These are phyloP conservation scores for Polygonum aviculare DNA, from an alignment of 148 eudicot genomes.

Conservation along the genomic window DNA sequence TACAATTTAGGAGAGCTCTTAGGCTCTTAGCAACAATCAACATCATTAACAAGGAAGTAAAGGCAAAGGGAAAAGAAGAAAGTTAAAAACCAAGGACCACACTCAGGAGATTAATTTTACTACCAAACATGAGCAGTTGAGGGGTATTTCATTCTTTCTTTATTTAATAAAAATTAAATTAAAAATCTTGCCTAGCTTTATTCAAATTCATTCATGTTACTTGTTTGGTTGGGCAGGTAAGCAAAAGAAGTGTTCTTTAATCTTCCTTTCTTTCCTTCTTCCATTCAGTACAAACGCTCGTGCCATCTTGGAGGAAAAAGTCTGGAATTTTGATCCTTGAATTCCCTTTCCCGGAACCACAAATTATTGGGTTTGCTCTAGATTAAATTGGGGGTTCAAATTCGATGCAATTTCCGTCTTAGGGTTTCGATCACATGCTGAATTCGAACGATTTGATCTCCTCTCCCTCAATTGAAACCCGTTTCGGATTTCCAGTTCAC, in stretches of 20 bases:
- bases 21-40: neutral
- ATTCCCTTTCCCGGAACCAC: neutral
- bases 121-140: conserved; percentile 10
- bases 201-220: conserved; percentile 8
- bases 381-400: neutral
- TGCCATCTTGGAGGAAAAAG: neutral
- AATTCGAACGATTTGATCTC: neutral
- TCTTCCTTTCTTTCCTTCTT: neutral
- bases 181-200: neutral
- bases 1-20: no score
- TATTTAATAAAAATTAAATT: neutral
- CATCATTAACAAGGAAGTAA: neutral
- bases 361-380: neutral
- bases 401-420: neutral
- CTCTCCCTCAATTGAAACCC: neutral
- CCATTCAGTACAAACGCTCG: neutral
- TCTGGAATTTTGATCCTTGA: neutral
- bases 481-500: neutral
- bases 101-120: neutral
- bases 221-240: conserved; percentile 2
- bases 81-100: neutral
- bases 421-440: conserved; percentile 1
- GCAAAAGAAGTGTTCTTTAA: neutral
- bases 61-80: neutral
- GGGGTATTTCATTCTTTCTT: neutral